Evolutionary conservation across 768 basidiomycete species (phyloP), one percentile per base, ranked within the genome.

Genomic region (Russula emetica): DNA sequence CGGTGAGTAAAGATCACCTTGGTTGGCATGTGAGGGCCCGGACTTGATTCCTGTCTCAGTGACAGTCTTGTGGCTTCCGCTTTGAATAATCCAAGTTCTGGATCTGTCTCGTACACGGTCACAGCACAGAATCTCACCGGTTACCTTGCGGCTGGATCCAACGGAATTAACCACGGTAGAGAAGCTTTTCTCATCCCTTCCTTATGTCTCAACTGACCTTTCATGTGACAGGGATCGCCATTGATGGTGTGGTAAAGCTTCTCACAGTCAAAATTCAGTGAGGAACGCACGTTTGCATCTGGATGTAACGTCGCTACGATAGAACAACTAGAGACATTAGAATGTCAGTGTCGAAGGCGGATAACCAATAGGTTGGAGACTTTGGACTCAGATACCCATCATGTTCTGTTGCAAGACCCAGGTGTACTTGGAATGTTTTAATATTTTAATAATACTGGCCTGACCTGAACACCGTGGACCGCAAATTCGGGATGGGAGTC

Each of bases 211-310:
- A 53, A 14, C 18, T 64, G 51, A 54, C 49, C 44, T 53, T 44
- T 32, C 22, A 57, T 13, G 81, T 80, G 16, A 57, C 65, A 85
- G 85, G 76, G 32, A 88, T 86, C 58, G 79, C 85, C 3, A 79
- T 79, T 40, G 85, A 86, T 69, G 85, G 85, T 50, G 76, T 80
- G 38, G 80, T 82, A 18, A 78, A 78, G 1, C 69, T 66, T 24
- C 73, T 87, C 59, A 86, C 82, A 2, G 80, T 86, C 22, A 79
- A 74, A 3, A 79, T 82, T 34, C 50, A 73, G 51, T 76, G 66
- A 74, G 7, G 47, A 18, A 26, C 6, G 26, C 26, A 50, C 8
- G 26, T 16, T 16, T 28, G 49, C 26, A n/a, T 28, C 14, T 24
- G 24, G 45, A 22, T 47, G 45, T 22, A 47, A 5, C 44, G 10